Base-by-base conservation (phyloP, 352 stramenopile species). In the Thraustochytrium aureum region DNA sequence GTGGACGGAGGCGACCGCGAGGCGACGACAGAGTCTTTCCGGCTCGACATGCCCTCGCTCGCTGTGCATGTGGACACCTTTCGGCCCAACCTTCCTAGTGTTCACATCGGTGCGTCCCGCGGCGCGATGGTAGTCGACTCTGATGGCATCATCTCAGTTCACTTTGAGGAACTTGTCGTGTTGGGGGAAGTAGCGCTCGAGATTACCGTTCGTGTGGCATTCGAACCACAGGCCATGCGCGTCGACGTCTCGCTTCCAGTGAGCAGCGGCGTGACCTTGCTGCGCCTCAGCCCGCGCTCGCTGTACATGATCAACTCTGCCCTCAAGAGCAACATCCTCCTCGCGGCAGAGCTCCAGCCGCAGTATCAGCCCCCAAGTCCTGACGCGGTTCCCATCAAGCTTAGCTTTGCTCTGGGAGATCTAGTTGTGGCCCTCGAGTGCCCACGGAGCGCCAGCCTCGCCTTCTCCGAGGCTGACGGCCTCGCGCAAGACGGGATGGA, bases 291-390 rank as follows among this genome's bases (percentile, higher is more conserved):
- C 50, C 69, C 69, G 20, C 47, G 50, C 32, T 59, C 33, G 2
- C 14, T 79, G 1, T 79, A 79, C 43, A 45, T 56, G 39, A 35
- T 79, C 6, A 79, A 73, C 50, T 52, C 69, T 30, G 69, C 69
- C 26, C 54, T 79, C 7, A 74, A 79, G 26, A 50, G 22, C 14
- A 79, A 79, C 52, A 32, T 79, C 26, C 41, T 79, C 47, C 43
- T 72, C 26, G 35, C 69, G 26, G 45, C 26, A 32, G 39, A 54
- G 2, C n/a, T n/a, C 6, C 50, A n/a, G 26, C 50, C 52, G 20
- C n/a, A n/a, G n/a, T 38, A 50, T 2, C 50, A 67, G 10, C n/a
- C 59, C n/a, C 59, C 41, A 7, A 32, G 30, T 0, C 35, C 32
- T 5, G 69, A 73, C n/a, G n/a, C n/a, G 43, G 69, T 20, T 22